A percentile compares a stretch with the other conserved stretches of the same genome.
These are phyloP conservation scores for Flaveria ramosissima DNA, from an alignment of 129 eudicot genomes.

Conservation along the genomic window DNA sequence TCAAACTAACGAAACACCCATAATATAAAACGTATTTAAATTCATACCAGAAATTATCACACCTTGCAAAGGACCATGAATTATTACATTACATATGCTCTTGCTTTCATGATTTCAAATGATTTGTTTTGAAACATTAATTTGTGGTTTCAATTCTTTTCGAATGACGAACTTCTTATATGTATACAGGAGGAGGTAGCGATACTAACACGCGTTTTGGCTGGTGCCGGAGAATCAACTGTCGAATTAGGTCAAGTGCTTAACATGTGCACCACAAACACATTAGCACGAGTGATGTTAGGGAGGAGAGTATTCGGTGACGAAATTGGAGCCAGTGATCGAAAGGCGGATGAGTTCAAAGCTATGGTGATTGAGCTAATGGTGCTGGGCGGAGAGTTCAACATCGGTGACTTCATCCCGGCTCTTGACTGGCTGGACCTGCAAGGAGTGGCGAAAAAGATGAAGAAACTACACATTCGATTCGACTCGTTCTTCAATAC, in stretches of 20 bases:
- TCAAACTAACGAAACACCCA: too few relatives aligned
- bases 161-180: too few relatives aligned
- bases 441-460: slow-evolving; percentile 68
- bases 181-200: slow-evolving; percentile 68
- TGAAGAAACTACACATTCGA: slow-evolving; percentile 76
- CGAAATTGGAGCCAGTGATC: slow-evolving; percentile 45
- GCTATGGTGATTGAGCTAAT: slow-evolving; percentile 89
- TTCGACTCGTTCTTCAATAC: slow-evolving; percentile 63
- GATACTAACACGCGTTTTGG: slow-evolving; percentile 50
- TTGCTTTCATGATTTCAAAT: too few relatives aligned
- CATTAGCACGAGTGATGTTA: slow-evolving; percentile 75
- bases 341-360: slow-evolving; percentile 75
- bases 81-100: too few relatives aligned
- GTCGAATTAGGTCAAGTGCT: slow-evolving; percentile 59
- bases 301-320: slow-evolving; percentile 63
- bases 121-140: too few relatives aligned
- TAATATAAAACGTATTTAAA: too few relatives aligned
- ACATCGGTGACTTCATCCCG: slow-evolving; percentile 87
- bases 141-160: too few relatives aligned
- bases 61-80: too few relatives aligned
- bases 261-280: slow-evolving; percentile 81
- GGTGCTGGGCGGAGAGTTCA: slow-evolving; percentile 82
- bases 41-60: too few relatives aligned
- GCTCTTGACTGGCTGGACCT: slow-evolving; percentile 65
- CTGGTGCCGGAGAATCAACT: slow-evolving; percentile 36